Percentiles rank a stretch among this genome's conserved stretches.
phyloP scores from a whole-genome alignment of 805 yeast species.

The Candida palmyrensis region DNA sequence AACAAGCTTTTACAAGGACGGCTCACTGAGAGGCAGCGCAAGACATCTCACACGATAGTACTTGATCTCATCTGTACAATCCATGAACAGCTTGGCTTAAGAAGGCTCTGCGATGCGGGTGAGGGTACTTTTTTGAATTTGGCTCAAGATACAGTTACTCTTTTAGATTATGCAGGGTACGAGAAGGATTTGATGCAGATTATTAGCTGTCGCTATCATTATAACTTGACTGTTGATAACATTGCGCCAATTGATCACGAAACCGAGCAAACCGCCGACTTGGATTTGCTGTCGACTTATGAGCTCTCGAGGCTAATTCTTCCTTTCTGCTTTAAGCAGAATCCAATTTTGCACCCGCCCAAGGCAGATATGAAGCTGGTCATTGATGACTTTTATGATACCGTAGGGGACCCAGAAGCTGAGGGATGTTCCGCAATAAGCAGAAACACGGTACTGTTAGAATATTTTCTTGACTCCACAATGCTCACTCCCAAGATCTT shows the following conservation, averaged over 20 bases:
- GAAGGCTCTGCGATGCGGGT: slow-evolving; percentile 64
- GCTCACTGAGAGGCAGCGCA: background rate
- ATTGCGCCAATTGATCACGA: slow-evolving; percentile 66
- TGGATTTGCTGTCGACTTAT: slow-evolving; percentile 24
- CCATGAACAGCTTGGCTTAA: slow-evolving; percentile 69
- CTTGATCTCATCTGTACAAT: slow-evolving; percentile 18
- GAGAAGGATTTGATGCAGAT: slow-evolving; percentile 74
- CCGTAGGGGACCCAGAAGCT: slow-evolving; percentile 60
- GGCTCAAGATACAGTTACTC: slow-evolving; percentile 49
- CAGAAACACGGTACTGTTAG: slow-evolving; percentile 42
- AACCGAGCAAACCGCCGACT: slow-evolving; percentile 21
- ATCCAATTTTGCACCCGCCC: slow-evolving; percentile 55
- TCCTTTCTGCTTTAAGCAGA: slow-evolving; percentile 49
- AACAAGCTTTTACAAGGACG: slow-evolving; percentile 6
- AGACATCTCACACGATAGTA: no score
- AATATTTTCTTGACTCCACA: slow-evolving; percentile 42
- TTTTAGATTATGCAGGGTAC: slow-evolving; percentile 29
- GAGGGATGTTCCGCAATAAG: slow-evolving; percentile 37
- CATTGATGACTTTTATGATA: slow-evolving; percentile 66
- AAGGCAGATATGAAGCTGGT: slow-evolving; percentile 69
- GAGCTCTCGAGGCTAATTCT: slow-evolving; percentile 47
- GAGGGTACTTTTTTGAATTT: slow-evolving; percentile 58
- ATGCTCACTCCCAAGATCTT: slow-evolving; percentile 41
- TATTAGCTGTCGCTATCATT: slow-evolving; percentile 72
- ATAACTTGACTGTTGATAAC: slow-evolving; percentile 52